Evolutionary conservation across 768 basidiomycete genomes (phyloP).

Genomic region (Podaxis carcinomalis): DNA sequence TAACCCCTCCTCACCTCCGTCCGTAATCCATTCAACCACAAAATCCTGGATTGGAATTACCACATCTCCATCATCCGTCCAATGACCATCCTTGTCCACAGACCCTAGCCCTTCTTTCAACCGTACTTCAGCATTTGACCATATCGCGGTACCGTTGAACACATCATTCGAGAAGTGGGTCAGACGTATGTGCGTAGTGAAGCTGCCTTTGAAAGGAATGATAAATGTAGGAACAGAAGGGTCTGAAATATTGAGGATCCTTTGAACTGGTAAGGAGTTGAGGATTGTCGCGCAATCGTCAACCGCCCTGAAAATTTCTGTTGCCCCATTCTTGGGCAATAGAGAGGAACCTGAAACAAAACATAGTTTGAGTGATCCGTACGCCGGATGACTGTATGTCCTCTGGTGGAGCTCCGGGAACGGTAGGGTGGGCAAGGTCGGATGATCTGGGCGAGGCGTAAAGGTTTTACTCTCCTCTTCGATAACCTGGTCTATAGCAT

Average conservation of each 20-base stretch:
- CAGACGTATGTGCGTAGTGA: conserved; percentile 32
- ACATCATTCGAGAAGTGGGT: conserved; percentile 31
- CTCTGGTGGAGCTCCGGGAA: background rate
- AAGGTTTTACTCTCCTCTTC: background rate
- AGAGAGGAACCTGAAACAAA: background rate
- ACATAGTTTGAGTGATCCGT: background rate
- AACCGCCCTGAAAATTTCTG: no score
- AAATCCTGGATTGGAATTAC: conserved; percentile 28
- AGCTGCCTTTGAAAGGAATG: conserved; percentile 28
- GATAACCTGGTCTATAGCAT: background rate
- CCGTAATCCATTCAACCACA: conserved; percentile 34
- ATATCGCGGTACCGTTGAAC: conserved; percentile 35
- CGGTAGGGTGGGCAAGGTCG: background rate
- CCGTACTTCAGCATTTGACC: conserved; percentile 30
- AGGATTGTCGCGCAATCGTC: background rate
- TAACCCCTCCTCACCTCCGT: conserved; percentile 27
- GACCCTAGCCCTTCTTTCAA: conserved; percentile 20
- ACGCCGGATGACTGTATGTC: background rate
- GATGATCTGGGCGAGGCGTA: background rate
- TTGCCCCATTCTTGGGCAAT: no score
- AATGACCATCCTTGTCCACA: conserved; percentile 3
- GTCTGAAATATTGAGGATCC: conserved; percentile 23
- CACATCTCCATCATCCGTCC: conserved; percentile 23
- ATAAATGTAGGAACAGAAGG: conserved; percentile 28
- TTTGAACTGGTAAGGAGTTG: conserved; percentile 13